phyloP scores from a whole-genome alignment of 2,329 filamentous ascomycete genomes.

The Fusarium subtropicale region DNA sequence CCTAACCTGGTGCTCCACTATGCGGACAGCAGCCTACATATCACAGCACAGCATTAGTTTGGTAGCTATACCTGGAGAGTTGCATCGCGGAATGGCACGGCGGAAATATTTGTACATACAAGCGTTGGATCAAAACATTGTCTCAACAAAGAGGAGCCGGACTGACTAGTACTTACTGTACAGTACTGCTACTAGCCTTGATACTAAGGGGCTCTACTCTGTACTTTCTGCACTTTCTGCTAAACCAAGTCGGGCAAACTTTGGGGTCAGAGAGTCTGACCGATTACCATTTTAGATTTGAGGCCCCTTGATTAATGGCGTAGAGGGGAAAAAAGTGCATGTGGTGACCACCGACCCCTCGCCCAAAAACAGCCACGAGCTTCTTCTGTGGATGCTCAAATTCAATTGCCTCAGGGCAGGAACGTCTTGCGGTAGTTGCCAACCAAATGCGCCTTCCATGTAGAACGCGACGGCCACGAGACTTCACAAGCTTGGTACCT shows the following conservation, averaged over 20 bases:
- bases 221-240: neutral
- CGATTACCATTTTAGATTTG: conserved; percentile 24
- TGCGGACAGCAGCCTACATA: neutral
- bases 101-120: conserved; percentile 7
- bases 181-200: neutral
- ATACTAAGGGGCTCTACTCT: neutral
- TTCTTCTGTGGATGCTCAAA: neutral
- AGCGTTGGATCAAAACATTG: neutral
- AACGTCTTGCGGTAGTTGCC: neutral
- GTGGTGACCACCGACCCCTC: neutral
- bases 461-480: neutral
- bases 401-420: neutral
- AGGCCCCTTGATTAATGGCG: conserved; percentile 15
- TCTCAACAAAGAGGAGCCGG: neutral
- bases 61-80: neutral
- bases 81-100: conserved; percentile 6
- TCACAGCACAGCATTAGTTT: neutral
- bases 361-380: conserved; percentile 1
- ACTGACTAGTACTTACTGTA: neutral
- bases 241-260: neutral
- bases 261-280: conserved; percentile 26
- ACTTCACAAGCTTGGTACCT: neutral
- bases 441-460: conserved; percentile 9
- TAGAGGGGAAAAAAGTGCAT: neutral
- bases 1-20: neutral